Conservation (phyloP, 805 yeast genomes). For the Candida piceae region DNA sequence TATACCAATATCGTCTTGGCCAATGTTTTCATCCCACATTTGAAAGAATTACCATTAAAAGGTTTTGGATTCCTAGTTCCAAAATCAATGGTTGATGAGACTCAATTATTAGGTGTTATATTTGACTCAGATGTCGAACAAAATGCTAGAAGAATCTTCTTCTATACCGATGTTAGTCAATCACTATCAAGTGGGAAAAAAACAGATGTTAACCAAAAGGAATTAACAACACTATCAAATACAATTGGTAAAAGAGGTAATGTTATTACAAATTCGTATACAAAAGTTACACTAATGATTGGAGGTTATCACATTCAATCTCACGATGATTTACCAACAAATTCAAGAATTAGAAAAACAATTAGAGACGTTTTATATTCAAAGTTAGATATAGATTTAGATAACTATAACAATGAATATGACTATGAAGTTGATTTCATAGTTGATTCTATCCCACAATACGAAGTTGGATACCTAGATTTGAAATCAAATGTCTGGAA, state of each 20-base stretch:
- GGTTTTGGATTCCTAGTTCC: conserved; percentile 95
- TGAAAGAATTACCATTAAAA: conserved; percentile 33
- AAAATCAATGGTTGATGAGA: conserved; percentile 34
- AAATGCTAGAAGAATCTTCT: conserved; percentile 31
- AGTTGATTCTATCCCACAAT: conserved; percentile 72
- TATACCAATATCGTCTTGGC: conserved; percentile 55
- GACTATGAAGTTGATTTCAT: conserved; percentile 38
- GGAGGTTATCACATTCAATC: conserved; percentile 53
- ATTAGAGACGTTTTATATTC: conserved; percentile 19
- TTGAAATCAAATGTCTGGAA: conserved; percentile 32
- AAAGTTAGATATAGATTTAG: conserved; percentile 17
- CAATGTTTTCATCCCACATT: conserved; percentile 55
- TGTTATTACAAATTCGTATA: conserved; percentile 34
- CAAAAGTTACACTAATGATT: conserved; percentile 82
- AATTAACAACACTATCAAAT: conserved; percentile 12
- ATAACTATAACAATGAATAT: conserved; percentile 9
- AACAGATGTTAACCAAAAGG: not conserved
- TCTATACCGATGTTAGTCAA: conserved; percentile 14
- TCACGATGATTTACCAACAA: conserved; percentile 16
- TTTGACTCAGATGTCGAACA: conserved; percentile 84
- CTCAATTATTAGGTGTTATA: conserved; percentile 74
- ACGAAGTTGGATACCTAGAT: conserved; percentile 60
- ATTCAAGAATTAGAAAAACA: conserved; percentile 18
- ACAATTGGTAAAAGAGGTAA: conserved; percentile 16
- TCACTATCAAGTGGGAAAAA: conserved; percentile 5